These are phyloP conservation scores for Candida ulmi DNA, from an alignment of 805 yeast genomes.

Conservation along the genomic window DNA sequence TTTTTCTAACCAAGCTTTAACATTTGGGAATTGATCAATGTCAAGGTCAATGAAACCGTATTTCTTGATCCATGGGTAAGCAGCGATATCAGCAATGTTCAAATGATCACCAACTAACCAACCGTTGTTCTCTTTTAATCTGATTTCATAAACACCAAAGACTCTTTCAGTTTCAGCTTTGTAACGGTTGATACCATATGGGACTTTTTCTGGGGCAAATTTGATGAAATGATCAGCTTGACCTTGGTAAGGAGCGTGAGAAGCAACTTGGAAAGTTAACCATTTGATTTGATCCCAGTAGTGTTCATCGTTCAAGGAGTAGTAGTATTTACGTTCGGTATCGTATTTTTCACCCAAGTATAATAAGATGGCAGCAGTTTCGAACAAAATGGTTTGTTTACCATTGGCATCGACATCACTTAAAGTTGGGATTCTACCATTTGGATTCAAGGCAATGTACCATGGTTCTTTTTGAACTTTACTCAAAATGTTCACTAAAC, in stretches of 20 bases:
- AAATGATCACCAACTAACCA: slow-evolving; percentile 57
- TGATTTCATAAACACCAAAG: slow-evolving; percentile 47
- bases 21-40: slow-evolving; percentile 32
- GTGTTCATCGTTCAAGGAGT: slow-evolving; percentile 27
- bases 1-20: slow-evolving; percentile 35
- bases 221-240: slow-evolving; percentile 45
- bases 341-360: slow-evolving; percentile 60
- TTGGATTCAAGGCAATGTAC: slow-evolving; percentile 53
- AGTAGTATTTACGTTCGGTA: slow-evolving; percentile 38
- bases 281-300: slow-evolving; percentile 52
- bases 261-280: slow-evolving; percentile 53
- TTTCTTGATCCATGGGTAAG: slow-evolving; percentile 40
- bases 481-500: slow-evolving; percentile 35
- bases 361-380: slow-evolving; percentile 56
- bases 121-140: slow-evolving; percentile 44
- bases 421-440: slow-evolving; percentile 59
- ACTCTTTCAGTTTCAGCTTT: slow-evolving; percentile 46
- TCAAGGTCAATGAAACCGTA: slow-evolving; percentile 22
- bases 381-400: slow-evolving; percentile 40
- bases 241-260: slow-evolving; percentile 59
- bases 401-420: slow-evolving; percentile 34
- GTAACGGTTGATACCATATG: slow-evolving; percentile 50
- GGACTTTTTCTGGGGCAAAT: slow-evolving; percentile 45
- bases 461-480: slow-evolving; percentile 50
- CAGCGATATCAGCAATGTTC: slow-evolving; percentile 52